Conservation (phyloP, 371 early-diverging fungal genomes). For the Sporodiniella umbellata region DNA sequence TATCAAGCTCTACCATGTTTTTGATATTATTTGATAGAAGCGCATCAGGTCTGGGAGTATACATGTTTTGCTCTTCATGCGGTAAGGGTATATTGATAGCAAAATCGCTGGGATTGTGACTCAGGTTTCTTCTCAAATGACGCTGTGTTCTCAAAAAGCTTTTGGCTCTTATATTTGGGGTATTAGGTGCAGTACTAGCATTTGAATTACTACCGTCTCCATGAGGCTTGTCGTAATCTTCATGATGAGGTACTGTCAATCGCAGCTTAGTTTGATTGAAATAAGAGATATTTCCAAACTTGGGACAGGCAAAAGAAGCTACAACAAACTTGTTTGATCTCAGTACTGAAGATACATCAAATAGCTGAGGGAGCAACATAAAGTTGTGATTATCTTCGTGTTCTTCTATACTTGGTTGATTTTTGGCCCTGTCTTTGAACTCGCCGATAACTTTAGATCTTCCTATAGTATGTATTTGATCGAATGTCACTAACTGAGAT, state of each 20-base stretch:
- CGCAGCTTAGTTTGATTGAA: conserved; percentile 6
- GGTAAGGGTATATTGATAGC: neutral
- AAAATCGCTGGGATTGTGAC: neutral
- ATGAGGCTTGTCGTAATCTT: neutral
- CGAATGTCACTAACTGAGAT: conserved; percentile 72
- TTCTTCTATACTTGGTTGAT: neutral
- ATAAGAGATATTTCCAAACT: conserved; percentile 8
- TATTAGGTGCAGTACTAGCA: conserved; percentile 3
- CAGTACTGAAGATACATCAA: conserved; percentile 46
- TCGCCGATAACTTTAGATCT: conserved; percentile 34
- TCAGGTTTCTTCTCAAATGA: conserved; percentile 7
- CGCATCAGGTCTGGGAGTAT: conserved; percentile 22
- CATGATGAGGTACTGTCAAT: neutral
- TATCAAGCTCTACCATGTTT: conserved; percentile 17
- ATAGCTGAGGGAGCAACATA: conserved; percentile 44
- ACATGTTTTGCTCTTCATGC: conserved; percentile 8
- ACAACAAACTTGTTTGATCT: conserved; percentile 41
- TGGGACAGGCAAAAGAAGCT: conserved; percentile 43
- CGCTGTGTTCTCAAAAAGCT: conserved; percentile 9
- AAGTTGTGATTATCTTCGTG: conserved; percentile 7
- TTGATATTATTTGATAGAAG: conserved; percentile 25
- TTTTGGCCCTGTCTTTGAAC: conserved; percentile 20
- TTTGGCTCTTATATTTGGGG: conserved; percentile 5
- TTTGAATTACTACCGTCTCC: neutral
- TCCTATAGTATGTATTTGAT: conserved; percentile 68